These are phyloP conservation scores for Talaromyces liani DNA, from an alignment of 495 filamentous ascomycete species.

Conservation along the genomic window DNA sequence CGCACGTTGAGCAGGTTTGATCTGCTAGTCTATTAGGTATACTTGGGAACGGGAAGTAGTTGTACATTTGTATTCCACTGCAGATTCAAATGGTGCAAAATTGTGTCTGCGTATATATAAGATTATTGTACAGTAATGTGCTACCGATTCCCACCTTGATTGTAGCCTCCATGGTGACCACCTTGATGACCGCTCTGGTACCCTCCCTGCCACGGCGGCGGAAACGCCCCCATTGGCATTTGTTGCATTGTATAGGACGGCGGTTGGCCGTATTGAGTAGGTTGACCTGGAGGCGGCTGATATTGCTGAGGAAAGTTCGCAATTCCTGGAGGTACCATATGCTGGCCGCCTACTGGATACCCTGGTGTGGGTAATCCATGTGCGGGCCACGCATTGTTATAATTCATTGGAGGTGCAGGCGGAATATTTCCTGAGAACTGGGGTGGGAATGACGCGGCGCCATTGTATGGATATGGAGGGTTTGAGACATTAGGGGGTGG, in stretches of 20 bases:
- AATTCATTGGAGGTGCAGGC: constrained; percentile 41
- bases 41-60: not conserved
- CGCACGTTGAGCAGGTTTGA: not conserved
- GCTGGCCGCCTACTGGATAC: constrained; percentile 11
- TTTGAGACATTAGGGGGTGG: constrained; percentile 19
- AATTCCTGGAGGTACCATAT: constrained; percentile 11
- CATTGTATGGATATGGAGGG: constrained; percentile 23
- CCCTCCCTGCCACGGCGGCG: constrained; percentile 9
- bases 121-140: not conserved
- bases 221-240: constrained; percentile 30
- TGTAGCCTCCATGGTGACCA: not conserved
- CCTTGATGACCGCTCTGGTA: not conserved
- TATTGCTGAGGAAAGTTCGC: constrained; percentile 21
- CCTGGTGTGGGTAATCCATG: constrained; percentile 26
- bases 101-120: not conserved
- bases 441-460: constrained; percentile 14
- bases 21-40: not conserved
- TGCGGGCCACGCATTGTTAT: constrained; percentile 46
- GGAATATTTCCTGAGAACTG: constrained; percentile 23
- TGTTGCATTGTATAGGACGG: constrained; percentile 15
- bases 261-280: constrained; percentile 3
- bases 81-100: not conserved
- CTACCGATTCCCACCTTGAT: constrained; percentile 2
- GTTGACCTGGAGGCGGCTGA: constrained; percentile 12
- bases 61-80: not conserved